Evolutionary conservation across 23 red algal species (phyloP), one percentile per base, ranked within the genome.

Genomic region (Chondrus crispus): DNA sequence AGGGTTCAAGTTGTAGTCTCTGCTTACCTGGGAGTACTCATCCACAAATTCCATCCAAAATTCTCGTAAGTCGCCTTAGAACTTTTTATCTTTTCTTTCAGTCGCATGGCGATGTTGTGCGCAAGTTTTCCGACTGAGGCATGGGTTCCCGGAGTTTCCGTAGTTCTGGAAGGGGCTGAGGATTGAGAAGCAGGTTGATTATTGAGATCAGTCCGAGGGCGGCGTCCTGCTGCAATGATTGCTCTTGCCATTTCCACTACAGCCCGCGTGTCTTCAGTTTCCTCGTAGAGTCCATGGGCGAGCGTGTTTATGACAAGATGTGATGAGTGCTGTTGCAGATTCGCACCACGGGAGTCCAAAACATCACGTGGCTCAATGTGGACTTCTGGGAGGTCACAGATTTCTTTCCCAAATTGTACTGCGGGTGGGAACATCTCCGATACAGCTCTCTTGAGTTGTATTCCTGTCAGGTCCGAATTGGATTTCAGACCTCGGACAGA

Each of bases 361-460:
- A 55, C 12, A 20, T 81, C 52, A 13, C 75, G 12, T 13, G 52
- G 40, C 40, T 81, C 40, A 13, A 20, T 12, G 11, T 14, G 52
- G 44, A 81, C 13, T 16, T 11, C 35, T 30, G 75, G 75, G 12
- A 81, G 41, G 52, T 55, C 49, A 37, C 44, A 49, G 13, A 81
- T 60, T n/a, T 49, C 46, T 20, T 49, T 55, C 12, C 12, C 13
- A 29, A 55, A 81, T 12, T 57, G 46, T 11, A n/a, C 16, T 22
- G 41, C 75, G 44, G 75, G 68, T 11, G 75, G 49, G 13, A 81
- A 52, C 75, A 81, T 81, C 40, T 81, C 75, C 29, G 75, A 12
- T 14, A 81, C 66, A 11, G 28, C 66, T 18, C 35, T 11, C 14
- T 38, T 28, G 14, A 72, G 24, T 11, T 28, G 24, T 30, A 33